These are phyloP conservation scores for Carex myosuroides DNA, from an alignment of 176 grass and related monocot genomes.

Conservation along the genomic window DNA sequence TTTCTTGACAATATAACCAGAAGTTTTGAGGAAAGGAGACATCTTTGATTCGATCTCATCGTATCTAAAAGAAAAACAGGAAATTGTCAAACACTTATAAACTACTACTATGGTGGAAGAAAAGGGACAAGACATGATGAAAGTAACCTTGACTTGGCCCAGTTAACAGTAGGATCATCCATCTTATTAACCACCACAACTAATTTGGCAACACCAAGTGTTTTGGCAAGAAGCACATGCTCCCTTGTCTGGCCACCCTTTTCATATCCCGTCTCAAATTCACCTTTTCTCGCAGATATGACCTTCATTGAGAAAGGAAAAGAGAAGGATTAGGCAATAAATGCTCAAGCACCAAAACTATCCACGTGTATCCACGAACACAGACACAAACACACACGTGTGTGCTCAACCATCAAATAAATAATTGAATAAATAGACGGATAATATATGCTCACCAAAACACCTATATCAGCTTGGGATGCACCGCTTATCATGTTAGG, in stretches of 20 bases:
- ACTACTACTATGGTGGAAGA: not conserved
- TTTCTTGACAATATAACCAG: slow-evolving; percentile 94
- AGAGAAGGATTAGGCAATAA: not conserved
- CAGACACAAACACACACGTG: not conserved
- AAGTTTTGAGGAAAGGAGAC: slow-evolving; percentile 68
- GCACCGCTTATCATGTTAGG: slow-evolving; percentile 97
- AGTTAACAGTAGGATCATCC: slow-evolving; percentile 76
- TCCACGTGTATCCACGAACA: not conserved
- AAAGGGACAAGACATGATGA: not conserved
- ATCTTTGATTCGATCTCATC: slow-evolving; percentile 95
- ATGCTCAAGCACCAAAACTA: not conserved
- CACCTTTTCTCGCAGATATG: slow-evolving; percentile 87
- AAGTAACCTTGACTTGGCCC: slow-evolving; percentile 71
- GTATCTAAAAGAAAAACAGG: slow-evolving; percentile 41
- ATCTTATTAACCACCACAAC: slow-evolving; percentile 84
- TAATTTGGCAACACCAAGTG: slow-evolving; percentile 75
- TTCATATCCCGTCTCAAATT: slow-evolving; percentile 92
- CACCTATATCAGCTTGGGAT: slow-evolving; percentile 97
- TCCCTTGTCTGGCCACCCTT: slow-evolving; percentile 80
- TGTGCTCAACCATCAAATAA: not conserved
- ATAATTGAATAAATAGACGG: not conserved
- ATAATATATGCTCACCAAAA: slow-evolving; percentile 51
- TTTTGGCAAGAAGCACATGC: slow-evolving; percentile 83
- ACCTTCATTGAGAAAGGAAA: slow-evolving; percentile 32
- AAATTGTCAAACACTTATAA: slow-evolving; percentile 9